Percentiles rank a stretch among this genome's conserved stretches.
Evolutionary conservation across 257 asterid genomes (phyloP).

Genomic region (Nicotiana knightiana): DNA sequence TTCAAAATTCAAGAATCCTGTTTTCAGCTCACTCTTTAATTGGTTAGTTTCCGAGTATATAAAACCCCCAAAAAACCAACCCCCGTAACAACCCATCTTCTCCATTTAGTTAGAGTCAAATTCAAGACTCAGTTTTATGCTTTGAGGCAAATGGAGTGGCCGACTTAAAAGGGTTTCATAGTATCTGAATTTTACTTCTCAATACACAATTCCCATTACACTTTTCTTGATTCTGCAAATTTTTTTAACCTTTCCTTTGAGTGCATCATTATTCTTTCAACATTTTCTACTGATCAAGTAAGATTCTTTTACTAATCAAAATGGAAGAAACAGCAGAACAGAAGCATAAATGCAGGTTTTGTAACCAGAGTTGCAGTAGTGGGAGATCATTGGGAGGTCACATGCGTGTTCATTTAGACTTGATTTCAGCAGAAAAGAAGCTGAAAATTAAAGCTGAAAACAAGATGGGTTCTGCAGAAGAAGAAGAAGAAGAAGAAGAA

Average conservation of each 20-base stretch:
- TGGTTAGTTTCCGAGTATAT: background rate
- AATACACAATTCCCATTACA: background rate
- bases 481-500: background rate
- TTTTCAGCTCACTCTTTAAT: background rate
- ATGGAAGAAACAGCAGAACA: slow-evolving; percentile 41
- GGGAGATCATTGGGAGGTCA: slow-evolving; percentile 95
- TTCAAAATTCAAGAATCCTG: background rate
- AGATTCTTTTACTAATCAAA: slow-evolving; percentile 17
- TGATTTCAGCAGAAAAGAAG: slow-evolving; percentile 55
- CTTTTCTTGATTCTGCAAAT: slow-evolving; percentile 5
- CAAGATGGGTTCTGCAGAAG: slow-evolving; percentile 19
- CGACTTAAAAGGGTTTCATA: background rate
- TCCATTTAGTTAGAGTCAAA: slow-evolving; percentile 5
- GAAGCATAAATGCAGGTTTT: slow-evolving; percentile 56
- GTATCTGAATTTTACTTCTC: background rate
- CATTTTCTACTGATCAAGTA: slow-evolving; percentile 23
- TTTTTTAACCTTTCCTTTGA: background rate
- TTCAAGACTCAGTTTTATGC: background rate
- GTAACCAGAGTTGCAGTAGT: slow-evolving; percentile 55
- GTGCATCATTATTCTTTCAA: background rate
- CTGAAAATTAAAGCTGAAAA: slow-evolving; percentile 20
- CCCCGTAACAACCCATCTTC: slow-evolving; percentile 31
- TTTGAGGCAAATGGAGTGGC: slow-evolving; percentile 21
- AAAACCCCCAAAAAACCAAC: slow-evolving; percentile 23
- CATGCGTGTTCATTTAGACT: slow-evolving; percentile 69